Conservation (phyloP, 164 flowering plant species). For the Litsea cubeba region DNA sequence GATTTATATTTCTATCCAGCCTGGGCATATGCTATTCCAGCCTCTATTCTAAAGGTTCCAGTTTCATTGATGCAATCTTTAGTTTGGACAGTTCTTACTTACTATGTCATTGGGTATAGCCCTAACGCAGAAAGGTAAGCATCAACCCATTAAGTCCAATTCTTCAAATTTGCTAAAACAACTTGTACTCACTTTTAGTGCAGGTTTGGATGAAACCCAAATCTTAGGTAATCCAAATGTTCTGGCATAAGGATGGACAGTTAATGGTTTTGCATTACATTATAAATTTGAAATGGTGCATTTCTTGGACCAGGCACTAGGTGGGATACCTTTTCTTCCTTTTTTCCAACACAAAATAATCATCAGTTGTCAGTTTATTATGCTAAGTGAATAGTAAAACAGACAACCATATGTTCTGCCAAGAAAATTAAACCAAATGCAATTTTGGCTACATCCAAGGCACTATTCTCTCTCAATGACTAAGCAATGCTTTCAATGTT, state of each 20-base stretch:
- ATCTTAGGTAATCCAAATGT: conserved; percentile 32
- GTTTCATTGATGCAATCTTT: conserved; percentile 47
- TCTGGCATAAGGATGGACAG: conserved; percentile 46
- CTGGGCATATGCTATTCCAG: conserved; percentile 59
- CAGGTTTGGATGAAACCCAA: not conserved
- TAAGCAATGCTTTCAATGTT: not conserved
- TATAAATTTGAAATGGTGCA: conserved; percentile 57
- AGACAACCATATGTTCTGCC: not conserved
- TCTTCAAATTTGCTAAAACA: not conserved
- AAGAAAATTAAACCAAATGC: too few species aligned
- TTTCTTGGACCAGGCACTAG: conserved; percentile 40
- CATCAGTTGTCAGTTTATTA: too few species aligned
- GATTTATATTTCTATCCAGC: conserved; percentile 53
- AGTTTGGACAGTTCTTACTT: conserved; percentile 54
- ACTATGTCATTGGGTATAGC: conserved; percentile 58
- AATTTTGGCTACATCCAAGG: not conserved
- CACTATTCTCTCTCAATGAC: not conserved
- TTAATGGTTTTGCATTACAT: conserved; percentile 50
- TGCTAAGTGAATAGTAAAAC: not conserved
- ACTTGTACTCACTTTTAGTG: not conserved
- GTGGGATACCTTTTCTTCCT: conserved; percentile 23
- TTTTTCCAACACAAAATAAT: too few species aligned
- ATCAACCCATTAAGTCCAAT: not conserved
- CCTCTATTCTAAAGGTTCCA: conserved; percentile 46
- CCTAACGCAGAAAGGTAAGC: conserved; percentile 52